Evolutionary conservation across 352 stramenopile species (phyloP).

Genomic region (Phytopythium boreale): DNA sequence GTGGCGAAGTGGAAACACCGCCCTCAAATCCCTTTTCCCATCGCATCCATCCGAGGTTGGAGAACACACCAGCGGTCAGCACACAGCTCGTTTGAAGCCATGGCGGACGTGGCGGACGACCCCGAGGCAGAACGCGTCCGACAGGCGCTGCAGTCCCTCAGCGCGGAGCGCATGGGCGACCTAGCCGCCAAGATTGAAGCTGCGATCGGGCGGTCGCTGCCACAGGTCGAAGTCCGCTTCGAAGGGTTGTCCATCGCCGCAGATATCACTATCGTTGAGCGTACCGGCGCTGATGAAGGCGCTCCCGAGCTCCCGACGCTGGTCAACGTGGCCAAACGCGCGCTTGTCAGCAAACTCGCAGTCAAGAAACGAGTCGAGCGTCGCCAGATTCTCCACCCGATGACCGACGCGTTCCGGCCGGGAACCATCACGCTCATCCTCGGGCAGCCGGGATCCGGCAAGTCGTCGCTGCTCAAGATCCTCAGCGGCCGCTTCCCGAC

Average conservation of each 20-base stretch:
- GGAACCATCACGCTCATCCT: conserved; percentile 17
- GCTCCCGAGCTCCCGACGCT: conserved; percentile 20
- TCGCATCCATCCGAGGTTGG: too few relatives aligned
- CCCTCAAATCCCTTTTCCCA: too few relatives aligned
- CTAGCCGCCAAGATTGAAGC: conserved; percentile 9
- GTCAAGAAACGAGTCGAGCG: conserved; percentile 18
- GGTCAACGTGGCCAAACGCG: conserved; percentile 11
- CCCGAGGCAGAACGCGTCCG: conserved; percentile 1
- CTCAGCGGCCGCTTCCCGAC: conserved; percentile 19
- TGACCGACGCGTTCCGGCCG: conserved; percentile 20
- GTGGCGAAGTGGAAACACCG: too few relatives aligned
- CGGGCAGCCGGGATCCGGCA: conserved; percentile 14
- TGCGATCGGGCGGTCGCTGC: conserved; percentile 14
- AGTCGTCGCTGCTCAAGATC: conserved; percentile 24
- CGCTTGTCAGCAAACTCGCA: conserved; percentile 9
- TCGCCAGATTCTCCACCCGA: conserved; percentile 17
- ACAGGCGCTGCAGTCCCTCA: conserved; percentile 1
- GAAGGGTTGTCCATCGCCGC: conserved; percentile 20
- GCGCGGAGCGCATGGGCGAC: not conserved
- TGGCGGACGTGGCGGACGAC: conserved; percentile 3
- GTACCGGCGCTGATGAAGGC: not conserved
- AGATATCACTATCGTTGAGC: conserved; percentile 8
- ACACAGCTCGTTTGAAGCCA: not conserved
- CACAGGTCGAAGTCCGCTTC: conserved; percentile 34
- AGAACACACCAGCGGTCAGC: not conserved